phyloP scores from a whole-genome alignment of 2,329 filamentous ascomycete species.

The Talaromyces sp. region DNA sequence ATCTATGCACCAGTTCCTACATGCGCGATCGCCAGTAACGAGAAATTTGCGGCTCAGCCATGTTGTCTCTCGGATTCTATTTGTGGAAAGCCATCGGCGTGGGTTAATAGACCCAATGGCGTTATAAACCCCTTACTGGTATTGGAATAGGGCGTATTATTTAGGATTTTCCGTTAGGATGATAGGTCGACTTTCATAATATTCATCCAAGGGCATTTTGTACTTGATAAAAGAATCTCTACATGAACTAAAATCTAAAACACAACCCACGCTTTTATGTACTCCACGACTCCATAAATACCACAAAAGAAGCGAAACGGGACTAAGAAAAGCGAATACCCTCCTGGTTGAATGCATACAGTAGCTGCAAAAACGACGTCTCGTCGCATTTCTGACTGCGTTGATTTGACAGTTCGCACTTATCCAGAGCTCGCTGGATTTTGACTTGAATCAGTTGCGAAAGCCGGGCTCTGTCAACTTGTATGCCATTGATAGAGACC shows the following conservation, averaged over 20 bases:
- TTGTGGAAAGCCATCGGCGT: not conserved
- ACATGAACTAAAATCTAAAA: not conserved
- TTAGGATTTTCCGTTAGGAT: slow-evolving; percentile 23
- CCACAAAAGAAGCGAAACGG: not conserved
- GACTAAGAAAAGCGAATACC: slow-evolving; percentile 60
- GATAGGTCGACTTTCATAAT: not conserved
- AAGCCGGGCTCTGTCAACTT: slow-evolving; percentile 36
- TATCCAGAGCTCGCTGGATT: slow-evolving; percentile 76
- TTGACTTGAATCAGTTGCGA: slow-evolving; percentile 79
- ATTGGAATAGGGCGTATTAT: slow-evolving; percentile 24
- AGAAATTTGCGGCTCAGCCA: slow-evolving; percentile 56
- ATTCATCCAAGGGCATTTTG: not conserved
- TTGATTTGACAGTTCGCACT: slow-evolving; percentile 76
- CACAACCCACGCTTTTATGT: not conserved
- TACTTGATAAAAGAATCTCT: slow-evolving; percentile 2
- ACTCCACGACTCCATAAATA: not conserved
- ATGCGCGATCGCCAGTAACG: slow-evolving; percentile 52
- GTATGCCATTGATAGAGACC: slow-evolving; percentile 8
- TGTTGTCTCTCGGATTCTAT: slow-evolving; percentile 14
- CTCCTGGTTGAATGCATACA: slow-evolving; percentile 82
- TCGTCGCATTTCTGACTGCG: slow-evolving; percentile 84
- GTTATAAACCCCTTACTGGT: slow-evolving; percentile 8
- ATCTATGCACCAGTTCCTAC: slow-evolving; percentile 50
- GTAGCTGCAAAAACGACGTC: slow-evolving; percentile 78
- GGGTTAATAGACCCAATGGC: not conserved